Base-by-base conservation (phyloP, 2,329 filamentous ascomycete genomes). In the Ilyonectria robusta region DNA sequence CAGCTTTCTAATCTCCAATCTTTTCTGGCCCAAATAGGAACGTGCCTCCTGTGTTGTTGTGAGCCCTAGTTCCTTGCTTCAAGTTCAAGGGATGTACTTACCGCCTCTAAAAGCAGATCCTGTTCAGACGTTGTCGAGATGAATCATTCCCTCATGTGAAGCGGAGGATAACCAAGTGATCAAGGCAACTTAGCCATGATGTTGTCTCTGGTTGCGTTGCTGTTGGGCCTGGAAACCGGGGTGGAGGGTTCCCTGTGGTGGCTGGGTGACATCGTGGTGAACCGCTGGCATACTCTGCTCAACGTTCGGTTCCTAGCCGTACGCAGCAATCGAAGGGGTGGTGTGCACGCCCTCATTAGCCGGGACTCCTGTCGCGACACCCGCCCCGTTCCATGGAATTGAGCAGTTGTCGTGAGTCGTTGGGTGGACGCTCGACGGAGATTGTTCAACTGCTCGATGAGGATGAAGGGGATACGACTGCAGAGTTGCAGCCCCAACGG, bases 271-370 rank as follows among this genome's bases (percentile, higher is more conserved):
- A 17, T 19, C 17, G 5, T 42, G 40, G 7, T n/a, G 40, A 42
- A 17, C 40, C 5, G 40, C 40, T 42, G 40, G 40, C 40, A 42
- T 42, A 8, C 40, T 17, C n/a, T n/a, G 40, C 15, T 15, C 17
- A 4, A 42, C 40, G 15, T 59, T 33, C 35, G 68, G 31, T 21
- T 64, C 62, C 17, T 70, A 55, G 13, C 53, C 40, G 40, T n/a
- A n/a, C 40, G 15, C 19, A 15, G 40, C 40, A n/a, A 42, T n/a
- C 40, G 15, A 17, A n/a, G 40, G 7, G 8, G 6, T n/a, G 6
- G 15, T n/a, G 15, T 42, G 4, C 40, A n/a, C 15, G 17, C 15
- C 3, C 6, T 42, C 3, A 15, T 8, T n/a, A 8, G n/a, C n/a
- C 40, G 6, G n/a, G 3, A 19, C n/a, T 17, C 40, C 15, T 8